Percentiles rank a stretch among this genome's conserved stretches.
These are phyloP conservation scores for Penicillium canescens DNA, from an alignment of 495 filamentous ascomycete species.

Conservation along the genomic window DNA sequence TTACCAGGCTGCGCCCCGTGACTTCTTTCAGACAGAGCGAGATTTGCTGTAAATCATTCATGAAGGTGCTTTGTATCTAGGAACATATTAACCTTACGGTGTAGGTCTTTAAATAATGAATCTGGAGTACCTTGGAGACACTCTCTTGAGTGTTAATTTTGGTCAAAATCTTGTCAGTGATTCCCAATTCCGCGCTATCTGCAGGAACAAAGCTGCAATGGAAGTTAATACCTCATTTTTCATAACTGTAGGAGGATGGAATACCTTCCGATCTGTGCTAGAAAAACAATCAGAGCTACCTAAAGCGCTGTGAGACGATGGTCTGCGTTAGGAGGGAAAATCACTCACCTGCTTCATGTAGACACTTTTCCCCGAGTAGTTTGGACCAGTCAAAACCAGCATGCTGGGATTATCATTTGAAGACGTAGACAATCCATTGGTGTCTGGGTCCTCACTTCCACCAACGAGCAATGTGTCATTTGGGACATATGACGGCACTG, in stretches of 20 bases:
- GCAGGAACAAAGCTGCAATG: slow-evolving; percentile 76
- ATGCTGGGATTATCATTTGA: slow-evolving; percentile 58
- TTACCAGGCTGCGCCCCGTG: slow-evolving; percentile 73
- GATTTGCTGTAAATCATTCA: slow-evolving; percentile 89
- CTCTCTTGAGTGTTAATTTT: slow-evolving; percentile 86
- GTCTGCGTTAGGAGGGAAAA: background rate
- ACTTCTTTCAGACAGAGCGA: slow-evolving; percentile 75
- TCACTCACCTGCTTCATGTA: slow-evolving; percentile 79
- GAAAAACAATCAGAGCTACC: slow-evolving; percentile 86
- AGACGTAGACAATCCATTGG: background rate
- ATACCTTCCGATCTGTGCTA: slow-evolving; percentile 85
- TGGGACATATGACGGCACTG: slow-evolving; percentile 81
- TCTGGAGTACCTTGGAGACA: slow-evolving; percentile 58
- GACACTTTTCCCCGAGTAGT: slow-evolving; percentile 94
- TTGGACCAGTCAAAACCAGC: slow-evolving; percentile 86
- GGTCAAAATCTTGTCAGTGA: slow-evolving; percentile 92
- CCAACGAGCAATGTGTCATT: slow-evolving; percentile 75
- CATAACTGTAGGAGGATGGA: background rate
- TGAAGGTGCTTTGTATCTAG: slow-evolving; percentile 84
- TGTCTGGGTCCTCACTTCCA: slow-evolving; percentile 34
- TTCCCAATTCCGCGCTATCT: slow-evolving; percentile 71
- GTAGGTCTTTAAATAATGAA: background rate
- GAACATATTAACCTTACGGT: background rate
- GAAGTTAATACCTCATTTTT: slow-evolving; percentile 1
- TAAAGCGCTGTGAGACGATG: slow-evolving; percentile 9